Evolutionary conservation across 495 filamentous ascomycete genomes (phyloP), one percentile per base, ranked within the genome.

Genomic region (Podospora australis): DNA sequence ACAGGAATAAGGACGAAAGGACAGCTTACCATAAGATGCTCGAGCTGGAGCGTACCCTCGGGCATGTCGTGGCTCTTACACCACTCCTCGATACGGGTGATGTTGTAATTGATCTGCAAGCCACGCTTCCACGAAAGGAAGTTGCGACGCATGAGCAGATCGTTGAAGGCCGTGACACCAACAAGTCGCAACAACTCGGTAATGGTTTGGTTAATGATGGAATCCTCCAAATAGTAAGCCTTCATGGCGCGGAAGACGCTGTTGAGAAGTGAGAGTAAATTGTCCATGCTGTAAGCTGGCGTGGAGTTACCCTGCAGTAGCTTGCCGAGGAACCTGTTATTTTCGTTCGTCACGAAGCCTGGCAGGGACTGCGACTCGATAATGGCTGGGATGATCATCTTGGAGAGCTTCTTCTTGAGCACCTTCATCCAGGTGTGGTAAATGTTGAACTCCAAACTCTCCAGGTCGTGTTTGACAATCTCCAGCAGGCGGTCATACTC

Each of bases 391-490:
- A 99, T 92, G 59, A 99, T 95, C 92, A 99, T 99, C 76, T 97
- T 97, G 57, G 88, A 86, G 39, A 99, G 77, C 69, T 94, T 95
- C 77, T 95, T 95, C 77, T 99, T 99, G 59, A 99, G 76, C 35
- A 96, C 90, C 75, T 99, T 99, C 92, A 99, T 99, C 92, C 92
- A 99, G 9, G 92, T 99, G 69, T 99, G 94, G 68, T 99, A 99
- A 63, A 99, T 97, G 73, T 99, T 99, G 78, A 99, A 99, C 69
- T 99, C 92, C 36, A 99, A 73, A 67, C 88, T 95, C 72, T 99
- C 92, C 42, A 99, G 74, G 57, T 99, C 92, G 58, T 97, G 92
- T 77, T 99, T 99, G 53, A 97, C 92, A 61, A 99, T 97, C 63
- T 99, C 92, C 59, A 99, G 70, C 25, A 99, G 75, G 52, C 94